Percentiles rank a stretch among this genome's conserved stretches.
Conservation (phyloP, 1,139 yeast species). For the Pichia inconspicua region DNA sequence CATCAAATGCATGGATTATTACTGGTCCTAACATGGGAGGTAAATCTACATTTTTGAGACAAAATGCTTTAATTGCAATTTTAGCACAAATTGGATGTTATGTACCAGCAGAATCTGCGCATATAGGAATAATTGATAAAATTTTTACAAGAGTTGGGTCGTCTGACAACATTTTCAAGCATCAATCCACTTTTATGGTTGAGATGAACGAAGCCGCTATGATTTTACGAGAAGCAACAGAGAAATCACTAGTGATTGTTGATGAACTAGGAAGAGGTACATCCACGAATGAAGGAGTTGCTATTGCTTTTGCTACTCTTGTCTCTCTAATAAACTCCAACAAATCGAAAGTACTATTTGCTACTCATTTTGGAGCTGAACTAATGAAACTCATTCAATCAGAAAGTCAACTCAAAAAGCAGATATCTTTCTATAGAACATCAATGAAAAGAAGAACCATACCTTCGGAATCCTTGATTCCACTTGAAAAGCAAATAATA, state of each 20-base stretch:
- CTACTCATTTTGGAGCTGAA: conserved; percentile 87
- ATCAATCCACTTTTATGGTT: conserved; percentile 92
- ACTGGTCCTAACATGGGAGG: conserved; percentile 99
- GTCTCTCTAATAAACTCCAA: conserved; percentile 47
- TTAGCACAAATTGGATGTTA: conserved; percentile 85
- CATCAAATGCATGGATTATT: conserved; percentile 54
- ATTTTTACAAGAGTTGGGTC: conserved; percentile 88
- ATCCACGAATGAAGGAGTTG: conserved; percentile 79
- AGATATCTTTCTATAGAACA: conserved; percentile 39
- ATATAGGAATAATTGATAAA: conserved; percentile 73
- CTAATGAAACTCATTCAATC: conserved; percentile 37
- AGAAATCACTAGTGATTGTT: conserved; percentile 70
- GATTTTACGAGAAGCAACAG: conserved; percentile 70
- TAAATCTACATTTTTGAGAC: conserved; percentile 82
- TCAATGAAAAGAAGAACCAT: conserved; percentile 18
- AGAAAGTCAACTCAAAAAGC: conserved; percentile 29
- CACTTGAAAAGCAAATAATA: conserved; percentile 29
- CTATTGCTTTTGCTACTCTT: conserved; percentile 81
- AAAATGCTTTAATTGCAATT: conserved; percentile 75
- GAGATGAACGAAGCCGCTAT: conserved; percentile 94
- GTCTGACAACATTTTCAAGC: conserved; percentile 80
- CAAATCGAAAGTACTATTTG: conserved; percentile 73
- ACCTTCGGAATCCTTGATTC: conserved; percentile 6
- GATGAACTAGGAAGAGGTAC: conserved; percentile 98
- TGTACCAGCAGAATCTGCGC: conserved; percentile 74